A percentile compares a stretch with the other conserved stretches of the same genome.
Evolutionary conservation across 2,329 filamentous ascomycete genomes (phyloP).

Genomic region (Fusarium sp.): DNA sequence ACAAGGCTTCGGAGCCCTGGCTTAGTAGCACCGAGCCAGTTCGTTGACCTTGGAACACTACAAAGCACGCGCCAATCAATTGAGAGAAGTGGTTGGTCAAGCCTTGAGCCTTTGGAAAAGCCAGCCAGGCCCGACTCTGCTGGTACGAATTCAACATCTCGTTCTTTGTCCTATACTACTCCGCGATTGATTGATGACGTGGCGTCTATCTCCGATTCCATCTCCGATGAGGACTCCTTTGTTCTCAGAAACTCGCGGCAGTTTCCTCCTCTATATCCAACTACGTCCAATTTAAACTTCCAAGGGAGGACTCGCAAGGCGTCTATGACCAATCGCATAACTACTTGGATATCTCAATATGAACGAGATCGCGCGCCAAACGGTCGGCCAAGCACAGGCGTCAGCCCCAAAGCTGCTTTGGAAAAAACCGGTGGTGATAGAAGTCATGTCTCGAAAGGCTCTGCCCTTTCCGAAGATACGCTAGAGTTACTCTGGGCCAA

Average conservation of each 20-base stretch:
- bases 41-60: conserved; percentile 5
- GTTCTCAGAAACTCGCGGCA: conserved; percentile 47
- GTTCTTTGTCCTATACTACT: conserved; percentile 40
- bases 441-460: conserved; percentile 27
- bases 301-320: conserved; percentile 43
- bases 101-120: background rate
- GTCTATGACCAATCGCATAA: conserved; percentile 49
- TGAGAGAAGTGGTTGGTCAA: background rate
- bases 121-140: conserved; percentile 3
- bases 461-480: conserved; percentile 45
- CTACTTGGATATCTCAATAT: conserved; percentile 50
- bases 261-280: conserved; percentile 50
- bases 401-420: conserved; percentile 7
- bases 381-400: conserved; percentile 24
- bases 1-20: conserved; percentile 1
- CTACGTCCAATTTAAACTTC: conserved; percentile 35
- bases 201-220: conserved; percentile 39
- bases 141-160: conserved; percentile 30
- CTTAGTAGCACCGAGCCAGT: conserved; percentile 9
- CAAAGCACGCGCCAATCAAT: conserved; percentile 1
- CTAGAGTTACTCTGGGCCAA: conserved; percentile 52
- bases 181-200: conserved; percentile 38
- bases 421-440: conserved; percentile 21
- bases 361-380: conserved; percentile 45
- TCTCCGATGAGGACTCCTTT: conserved; percentile 46